A percentile compares a stretch with the other conserved stretches of the same genome.
phyloP scores from a whole-genome alignment of 78 protist genomes.

The Cavenderia fasciculata region DNA sequence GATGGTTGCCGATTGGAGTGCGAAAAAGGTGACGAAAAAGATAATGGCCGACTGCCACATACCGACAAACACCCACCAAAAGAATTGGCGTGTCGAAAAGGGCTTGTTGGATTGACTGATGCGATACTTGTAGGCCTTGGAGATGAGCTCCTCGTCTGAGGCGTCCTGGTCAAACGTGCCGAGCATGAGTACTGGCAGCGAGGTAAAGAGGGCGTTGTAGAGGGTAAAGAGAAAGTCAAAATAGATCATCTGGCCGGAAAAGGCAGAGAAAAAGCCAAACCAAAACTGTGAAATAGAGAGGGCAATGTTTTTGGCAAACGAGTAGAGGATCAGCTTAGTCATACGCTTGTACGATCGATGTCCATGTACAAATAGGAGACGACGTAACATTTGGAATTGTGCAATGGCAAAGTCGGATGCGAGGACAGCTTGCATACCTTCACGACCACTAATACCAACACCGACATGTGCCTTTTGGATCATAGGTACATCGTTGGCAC shows the following conservation, averaged over 20 bases:
- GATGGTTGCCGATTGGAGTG: conserved; percentile 9
- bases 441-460: conserved; percentile 96
- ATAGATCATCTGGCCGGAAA: conserved; percentile 79
- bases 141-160: conserved; percentile 38
- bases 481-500: conserved; percentile 93
- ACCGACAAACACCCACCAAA: conserved; percentile 73
- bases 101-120: conserved; percentile 60
- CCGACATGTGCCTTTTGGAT: conserved; percentile 90
- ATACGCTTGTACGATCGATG: conserved; percentile 92
- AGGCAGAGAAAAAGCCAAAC: conserved; percentile 84
- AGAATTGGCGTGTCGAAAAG: conserved; percentile 35
- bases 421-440: conserved; percentile 94
- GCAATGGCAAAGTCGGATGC: conserved; percentile 94
- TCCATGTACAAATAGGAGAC: conserved; percentile 92
- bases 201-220: conserved; percentile 85
- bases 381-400: conserved; percentile 85
- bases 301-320: conserved; percentile 82
- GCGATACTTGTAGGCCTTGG: conserved; percentile 17
- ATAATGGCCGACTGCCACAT: conserved; percentile 64
- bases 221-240: conserved; percentile 45
- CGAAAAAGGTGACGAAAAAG: conserved; percentile 65
- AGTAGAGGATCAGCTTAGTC: conserved; percentile 83
- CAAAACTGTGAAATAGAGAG: conserved; percentile 80
- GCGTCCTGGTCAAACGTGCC: conserved; percentile 90
- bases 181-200: conserved; percentile 80